phyloP scores from a whole-genome alignment of 331 rosid species.

The Quercus phellos region DNA sequence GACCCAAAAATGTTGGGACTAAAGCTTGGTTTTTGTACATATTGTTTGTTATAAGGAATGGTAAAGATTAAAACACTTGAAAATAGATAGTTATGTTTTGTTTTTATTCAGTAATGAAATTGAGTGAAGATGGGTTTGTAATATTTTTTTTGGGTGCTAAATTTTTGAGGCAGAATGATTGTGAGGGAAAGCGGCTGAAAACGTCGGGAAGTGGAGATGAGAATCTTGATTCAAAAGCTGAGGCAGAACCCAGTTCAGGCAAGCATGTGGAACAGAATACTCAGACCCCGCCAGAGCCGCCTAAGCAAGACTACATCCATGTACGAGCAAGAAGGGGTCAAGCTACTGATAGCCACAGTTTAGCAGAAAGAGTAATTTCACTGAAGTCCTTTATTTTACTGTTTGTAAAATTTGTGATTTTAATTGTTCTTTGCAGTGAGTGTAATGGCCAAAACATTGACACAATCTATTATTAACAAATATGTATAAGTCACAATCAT shows the following conservation, averaged over 20 bases:
- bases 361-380: slow-evolving; percentile 75
- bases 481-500: not conserved
- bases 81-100: no score
- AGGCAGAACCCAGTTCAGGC: slow-evolving; percentile 66
- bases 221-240: slow-evolving; percentile 43
- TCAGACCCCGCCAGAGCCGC: slow-evolving; percentile 49
- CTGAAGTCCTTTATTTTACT: not conserved
- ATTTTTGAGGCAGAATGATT: slow-evolving; percentile 44
- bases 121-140: not conserved
- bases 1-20: no score
- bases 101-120: not conserved
- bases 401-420: not conserved
- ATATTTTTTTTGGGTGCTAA: slow-evolving; percentile 2
- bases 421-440: not conserved
- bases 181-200: slow-evolving; percentile 55
- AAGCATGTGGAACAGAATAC: slow-evolving; percentile 49
- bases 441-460: not conserved
- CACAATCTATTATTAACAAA: not conserved
- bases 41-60: no score
- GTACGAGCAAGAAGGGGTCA: slow-evolving; percentile 95
- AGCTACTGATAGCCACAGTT: slow-evolving; percentile 93
- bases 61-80: no score
- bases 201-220: slow-evolving; percentile 34
- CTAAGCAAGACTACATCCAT: slow-evolving; percentile 85
- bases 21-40: no score